Percentiles rank a stretch among this genome's conserved stretches.
Evolutionary conservation across 2,329 filamentous ascomycete genomes (phyloP).

Genomic region (Colletotrichum australisinense): DNA sequence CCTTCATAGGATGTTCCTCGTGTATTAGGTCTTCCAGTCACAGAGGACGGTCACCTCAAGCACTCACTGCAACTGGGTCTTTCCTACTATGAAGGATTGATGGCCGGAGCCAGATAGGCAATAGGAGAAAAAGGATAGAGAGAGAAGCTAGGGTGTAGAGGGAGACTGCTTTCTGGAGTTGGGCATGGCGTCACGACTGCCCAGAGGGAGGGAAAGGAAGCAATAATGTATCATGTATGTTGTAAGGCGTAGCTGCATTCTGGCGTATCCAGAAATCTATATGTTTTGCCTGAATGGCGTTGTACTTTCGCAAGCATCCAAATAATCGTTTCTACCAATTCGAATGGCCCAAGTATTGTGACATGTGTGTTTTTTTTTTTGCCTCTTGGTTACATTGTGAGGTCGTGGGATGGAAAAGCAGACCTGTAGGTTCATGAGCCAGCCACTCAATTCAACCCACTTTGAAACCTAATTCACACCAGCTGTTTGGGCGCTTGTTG

Average conservation of each 20-base stretch:
- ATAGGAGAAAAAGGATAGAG: not conserved
- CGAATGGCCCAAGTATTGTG: not conserved
- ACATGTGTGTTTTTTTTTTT: not conserved
- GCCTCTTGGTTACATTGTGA: not conserved
- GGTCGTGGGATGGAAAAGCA: not conserved
- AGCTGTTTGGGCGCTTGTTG: not conserved
- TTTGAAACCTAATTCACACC: not conserved
- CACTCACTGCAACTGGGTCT: slow-evolving; percentile 78
- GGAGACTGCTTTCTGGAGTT: not conserved
- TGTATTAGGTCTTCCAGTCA: slow-evolving; percentile 73
- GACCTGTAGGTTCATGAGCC: not conserved
- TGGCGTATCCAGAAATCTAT: slow-evolving; percentile 1
- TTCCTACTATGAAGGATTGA: slow-evolving; percentile 74
- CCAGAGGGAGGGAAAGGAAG: not conserved
- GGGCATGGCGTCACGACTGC: not conserved
- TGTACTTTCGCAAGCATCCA: not conserved
- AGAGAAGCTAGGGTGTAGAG: not conserved
- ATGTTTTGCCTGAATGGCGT: not conserved
- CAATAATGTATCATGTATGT: slow-evolving; percentile 18
- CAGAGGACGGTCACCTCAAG: slow-evolving; percentile 77
- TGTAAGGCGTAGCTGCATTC: slow-evolving; percentile 11
- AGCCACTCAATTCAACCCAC: not conserved
- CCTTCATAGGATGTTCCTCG: slow-evolving; percentile 55
- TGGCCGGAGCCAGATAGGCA: slow-evolving; percentile 51
- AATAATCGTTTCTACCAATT: not conserved